phyloP scores from a whole-genome alignment of 176 grass and related monocot species.

The Cocos nucifera region DNA sequence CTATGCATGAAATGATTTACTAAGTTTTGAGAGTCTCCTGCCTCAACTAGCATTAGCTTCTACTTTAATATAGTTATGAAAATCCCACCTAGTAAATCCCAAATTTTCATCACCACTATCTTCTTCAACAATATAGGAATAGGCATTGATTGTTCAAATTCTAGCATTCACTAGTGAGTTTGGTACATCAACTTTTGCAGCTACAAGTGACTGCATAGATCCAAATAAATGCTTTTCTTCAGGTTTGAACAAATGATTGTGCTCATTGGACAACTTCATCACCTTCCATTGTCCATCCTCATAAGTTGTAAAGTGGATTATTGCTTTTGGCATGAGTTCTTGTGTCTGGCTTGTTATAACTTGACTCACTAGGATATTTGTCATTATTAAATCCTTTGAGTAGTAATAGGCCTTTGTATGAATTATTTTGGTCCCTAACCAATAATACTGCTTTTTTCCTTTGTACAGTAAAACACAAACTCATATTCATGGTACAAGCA shows the following conservation, averaged over 20 bases:
- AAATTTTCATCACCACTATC: conserved; percentile 24
- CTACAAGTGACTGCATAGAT: conserved; percentile 64
- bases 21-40: conserved; percentile 44
- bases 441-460: conserved; percentile 83
- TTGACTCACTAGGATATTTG: conserved; percentile 44
- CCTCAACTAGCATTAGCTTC: too few relatives aligned
- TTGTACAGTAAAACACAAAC: conserved; percentile 61
- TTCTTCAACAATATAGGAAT: conserved; percentile 32
- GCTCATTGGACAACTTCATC: conserved; percentile 54
- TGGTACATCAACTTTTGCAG: conserved; percentile 37
- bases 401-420: conserved; percentile 80
- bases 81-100: too few relatives aligned
- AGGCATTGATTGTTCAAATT: conserved; percentile 30
- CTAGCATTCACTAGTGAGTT: conserved; percentile 43
- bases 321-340: conserved; percentile 67
- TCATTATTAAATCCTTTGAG: conserved; percentile 72
- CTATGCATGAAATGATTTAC: conserved; percentile 50
- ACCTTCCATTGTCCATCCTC: conserved; percentile 58
- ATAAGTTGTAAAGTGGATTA: conserved; percentile 58
- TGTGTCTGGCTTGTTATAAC: conserved; percentile 67
- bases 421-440: conserved; percentile 63
- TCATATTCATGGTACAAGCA: conserved; percentile 72
- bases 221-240: conserved; percentile 65
- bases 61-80: too few relatives aligned
- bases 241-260: conserved; percentile 61